phyloP scores from a whole-genome alignment of 371 early-diverging fungal species.

The Mucor sp. region DNA sequence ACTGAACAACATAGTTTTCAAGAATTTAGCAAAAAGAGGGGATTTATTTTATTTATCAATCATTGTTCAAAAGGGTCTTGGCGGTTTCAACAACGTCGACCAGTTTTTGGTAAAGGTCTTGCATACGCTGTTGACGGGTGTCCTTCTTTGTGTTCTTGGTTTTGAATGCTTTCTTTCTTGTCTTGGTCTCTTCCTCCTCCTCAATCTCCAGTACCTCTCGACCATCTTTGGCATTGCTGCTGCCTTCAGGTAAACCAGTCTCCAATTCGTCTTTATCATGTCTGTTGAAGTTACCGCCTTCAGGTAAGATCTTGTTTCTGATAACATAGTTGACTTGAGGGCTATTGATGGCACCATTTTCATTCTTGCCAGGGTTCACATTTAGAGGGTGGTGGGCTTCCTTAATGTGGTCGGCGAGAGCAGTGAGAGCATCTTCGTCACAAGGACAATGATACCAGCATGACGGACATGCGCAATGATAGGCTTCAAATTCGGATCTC shows the following conservation, averaged over 20 bases:
- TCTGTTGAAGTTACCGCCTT: no score
- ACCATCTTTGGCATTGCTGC: no score
- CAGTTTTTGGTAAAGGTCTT: background rate
- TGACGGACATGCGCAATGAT: slow-evolving; percentile 10
- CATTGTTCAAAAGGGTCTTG: background rate
- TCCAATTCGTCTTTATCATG: background rate
- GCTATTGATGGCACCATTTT: background rate
- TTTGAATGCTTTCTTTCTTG: no score
- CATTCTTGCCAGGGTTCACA: background rate
- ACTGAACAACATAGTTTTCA: no score
- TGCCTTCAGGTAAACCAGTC: no score
- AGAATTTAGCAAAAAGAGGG: no score
- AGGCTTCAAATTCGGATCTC: background rate
- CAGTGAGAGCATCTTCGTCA: background rate
- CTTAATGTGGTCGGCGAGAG: background rate
- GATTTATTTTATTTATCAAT: no score
- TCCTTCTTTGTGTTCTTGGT: background rate
- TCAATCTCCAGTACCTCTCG: no score
- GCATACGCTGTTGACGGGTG: background rate
- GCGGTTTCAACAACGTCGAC: background rate
- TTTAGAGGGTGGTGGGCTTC: background rate
- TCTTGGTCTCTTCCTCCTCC: background rate
- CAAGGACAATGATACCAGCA: slow-evolving; percentile 15
- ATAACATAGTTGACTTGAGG: background rate
- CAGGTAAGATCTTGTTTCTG: background rate